Base-by-base conservation (phyloP, 805 yeast species). In the Schwanniomyces polymorphus region DNA sequence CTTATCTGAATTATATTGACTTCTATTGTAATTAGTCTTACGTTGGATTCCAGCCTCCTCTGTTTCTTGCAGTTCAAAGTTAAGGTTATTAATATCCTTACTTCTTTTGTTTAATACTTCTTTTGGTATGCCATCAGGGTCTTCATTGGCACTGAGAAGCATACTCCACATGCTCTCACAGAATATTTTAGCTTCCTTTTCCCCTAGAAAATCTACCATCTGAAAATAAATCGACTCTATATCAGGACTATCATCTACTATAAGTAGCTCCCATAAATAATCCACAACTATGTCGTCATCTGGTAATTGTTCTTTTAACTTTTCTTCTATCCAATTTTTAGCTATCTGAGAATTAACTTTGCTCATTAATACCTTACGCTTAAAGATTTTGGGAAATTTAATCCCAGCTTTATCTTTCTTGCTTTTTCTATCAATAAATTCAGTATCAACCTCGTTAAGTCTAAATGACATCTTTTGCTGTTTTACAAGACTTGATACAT, bases 271-370 rank as follows among this genome's bases (percentile, higher is more conserved):
- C 42, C 61, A 59, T 4, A 75, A 57, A 46, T 76, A 79, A 34
- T 75, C 81, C 2, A 68, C 62, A 5, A 75, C 66, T 3, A 80
- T 72, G 21, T 80, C 85, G 52, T 80, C 85, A 40, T 76, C 82
- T 0, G 80, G 80, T 10, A 78, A 56, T 9, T 66, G 58, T 39
- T 64, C 56, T 12, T 65, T 58, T 27, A 79, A 46, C 42, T 60
- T 53, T 4, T 56, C 53, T 2, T 50, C 53, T 16, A 79, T 64
- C 80, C 82, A 80, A 12, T 51, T 50, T 42, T 65, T 60, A 4
- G 79, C 62, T n/a, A 74, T 64, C 0, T 47, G 52, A 40, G 64
- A 50, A 51, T 78, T 68, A 27, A 80, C 72, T 50, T 69, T 73
- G 12, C 59, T 28, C 35, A 70, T 62, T 43, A 70, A 71, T 1